These are phyloP conservation scores for Boletus sp. DNA, from an alignment of 1,284 basidiomycete species.

Conservation along the genomic window DNA sequence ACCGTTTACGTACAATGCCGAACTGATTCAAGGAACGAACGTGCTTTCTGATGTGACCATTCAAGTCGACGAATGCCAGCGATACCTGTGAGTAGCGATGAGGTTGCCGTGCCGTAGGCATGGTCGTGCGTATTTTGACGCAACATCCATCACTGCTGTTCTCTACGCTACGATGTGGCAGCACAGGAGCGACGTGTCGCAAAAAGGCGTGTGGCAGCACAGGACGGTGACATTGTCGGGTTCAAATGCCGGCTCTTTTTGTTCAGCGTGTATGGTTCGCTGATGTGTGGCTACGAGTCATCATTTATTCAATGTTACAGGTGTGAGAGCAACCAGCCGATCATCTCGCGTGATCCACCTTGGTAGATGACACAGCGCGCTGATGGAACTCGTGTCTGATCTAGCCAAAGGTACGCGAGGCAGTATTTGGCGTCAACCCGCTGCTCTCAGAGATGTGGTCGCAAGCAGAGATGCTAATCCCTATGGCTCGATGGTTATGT, in stretches of 20 bases:
- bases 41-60: constrained; percentile 49
- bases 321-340: no score
- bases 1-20: constrained; percentile 59
- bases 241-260: background rate
- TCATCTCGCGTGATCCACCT: no score
- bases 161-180: constrained; percentile 50
- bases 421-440: constrained; percentile 17
- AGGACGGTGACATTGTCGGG: constrained; percentile 42
- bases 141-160: constrained; percentile 45
- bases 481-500: no score
- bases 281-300: no score
- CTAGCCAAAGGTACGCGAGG: background rate
- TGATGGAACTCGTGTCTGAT: constrained; percentile 16
- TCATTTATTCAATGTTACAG: background rate
- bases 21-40: constrained; percentile 53
- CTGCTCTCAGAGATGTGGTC: background rate
- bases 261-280: background rate
- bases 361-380: constrained; percentile 5
- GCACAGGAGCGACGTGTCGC: constrained; percentile 51
- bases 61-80: constrained; percentile 46
- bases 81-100: constrained; percentile 36
- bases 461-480: background rate
- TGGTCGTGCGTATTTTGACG: background rate
- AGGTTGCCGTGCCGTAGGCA: background rate
- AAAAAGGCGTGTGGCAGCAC: constrained; percentile 44